Conservation (phyloP, 2,329 filamentous ascomycete species). For the Fusarium sarcochroum region DNA sequence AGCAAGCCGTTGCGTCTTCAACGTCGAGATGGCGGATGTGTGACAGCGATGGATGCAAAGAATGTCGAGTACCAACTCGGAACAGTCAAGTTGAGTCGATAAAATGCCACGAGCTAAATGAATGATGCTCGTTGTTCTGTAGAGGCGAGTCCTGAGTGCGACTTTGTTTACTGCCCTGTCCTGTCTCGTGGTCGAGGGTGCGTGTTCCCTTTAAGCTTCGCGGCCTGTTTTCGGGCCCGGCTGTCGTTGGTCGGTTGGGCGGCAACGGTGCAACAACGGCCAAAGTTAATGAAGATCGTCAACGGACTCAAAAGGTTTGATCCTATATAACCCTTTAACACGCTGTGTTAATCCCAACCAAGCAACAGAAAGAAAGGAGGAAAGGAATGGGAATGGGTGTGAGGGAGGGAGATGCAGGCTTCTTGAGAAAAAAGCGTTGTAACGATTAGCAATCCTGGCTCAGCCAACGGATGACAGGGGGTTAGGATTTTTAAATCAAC, state of each 20-base stretch:
- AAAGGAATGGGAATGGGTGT: conserved; percentile 23
- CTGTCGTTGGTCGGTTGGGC: conserved; percentile 17
- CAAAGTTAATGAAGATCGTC: too few relatives aligned
- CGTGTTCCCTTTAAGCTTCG: conserved; percentile 20
- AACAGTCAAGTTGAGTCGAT: background rate
- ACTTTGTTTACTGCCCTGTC: conserved; percentile 31
- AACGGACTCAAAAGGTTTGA: conserved; percentile 1
- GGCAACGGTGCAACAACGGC: conserved; percentile 13
- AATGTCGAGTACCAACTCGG: conserved; percentile 8
- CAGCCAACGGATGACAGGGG: conserved; percentile 33
- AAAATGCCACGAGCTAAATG: background rate
- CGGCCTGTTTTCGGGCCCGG: conserved; percentile 22
- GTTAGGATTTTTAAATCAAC: conserved; percentile 16
- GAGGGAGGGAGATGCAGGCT: conserved; percentile 19
- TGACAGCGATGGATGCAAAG: background rate
- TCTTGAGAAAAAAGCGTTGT: conserved; percentile 27
- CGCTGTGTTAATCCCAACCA: conserved; percentile 13
- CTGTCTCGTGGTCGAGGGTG: conserved; percentile 29
- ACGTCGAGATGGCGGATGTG: background rate
- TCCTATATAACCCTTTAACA: conserved; percentile 3
- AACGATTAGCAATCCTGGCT: conserved; percentile 43
- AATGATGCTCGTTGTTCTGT: conserved; percentile 10
- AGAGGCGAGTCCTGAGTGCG: background rate
- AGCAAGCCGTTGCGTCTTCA: conserved; percentile 11
- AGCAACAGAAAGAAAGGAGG: conserved; percentile 9